Base-by-base conservation (phyloP, 805 yeast species). In the Cyberlindnera samutprakarnensis region DNA sequence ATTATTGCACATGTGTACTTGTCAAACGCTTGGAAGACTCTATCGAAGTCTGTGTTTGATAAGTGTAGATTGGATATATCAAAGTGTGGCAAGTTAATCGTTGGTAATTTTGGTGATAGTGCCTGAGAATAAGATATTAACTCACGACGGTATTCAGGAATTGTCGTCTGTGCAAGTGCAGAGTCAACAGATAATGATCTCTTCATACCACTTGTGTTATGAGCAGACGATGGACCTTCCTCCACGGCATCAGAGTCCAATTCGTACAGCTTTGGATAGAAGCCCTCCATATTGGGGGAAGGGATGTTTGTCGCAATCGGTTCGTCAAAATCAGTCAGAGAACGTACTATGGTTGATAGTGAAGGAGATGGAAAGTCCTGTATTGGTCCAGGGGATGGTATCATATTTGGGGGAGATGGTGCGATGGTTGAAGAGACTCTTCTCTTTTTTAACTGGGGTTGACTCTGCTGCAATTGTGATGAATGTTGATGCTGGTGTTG, bases 1-100 rank as follows among this genome's bases (percentile, higher is more conserved):
- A 78, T 64, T 32, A 78, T 66, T 3, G 64, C 65, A 36, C 71
- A 66, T 1, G 74, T 68, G 40, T 64, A 60, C 26, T 61, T 54
- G 35, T 66, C 70, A 41, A 66, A 70, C 5, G 67, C 48, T 8
- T 46, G 43, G 26, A 46, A 51, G 12, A 55, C 53, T 21, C 32
- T 34, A 6, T 47, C 45, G 27, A 44, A 43, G 13, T 41, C 43
- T 1, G 30, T 17, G n/a, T n/a, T n/a, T 20, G 24, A 11, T 13
- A 27, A 22, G 25, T 18, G 25, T 17, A 25, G 12, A 13, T 32
- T 29, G 12, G 22, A 21, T n/a, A 32, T 24, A 15, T 30, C 32
- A 8, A 23, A 28, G 12, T 19, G 24, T 20, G 30, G 30, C 7
- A 21, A 9, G 8, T 18, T 12, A 9, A 23, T 23, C 7, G 21